phyloP scores from a whole-genome alignment of 1,284 basidiomycete genomes.

The Cerioporus squamosus region DNA sequence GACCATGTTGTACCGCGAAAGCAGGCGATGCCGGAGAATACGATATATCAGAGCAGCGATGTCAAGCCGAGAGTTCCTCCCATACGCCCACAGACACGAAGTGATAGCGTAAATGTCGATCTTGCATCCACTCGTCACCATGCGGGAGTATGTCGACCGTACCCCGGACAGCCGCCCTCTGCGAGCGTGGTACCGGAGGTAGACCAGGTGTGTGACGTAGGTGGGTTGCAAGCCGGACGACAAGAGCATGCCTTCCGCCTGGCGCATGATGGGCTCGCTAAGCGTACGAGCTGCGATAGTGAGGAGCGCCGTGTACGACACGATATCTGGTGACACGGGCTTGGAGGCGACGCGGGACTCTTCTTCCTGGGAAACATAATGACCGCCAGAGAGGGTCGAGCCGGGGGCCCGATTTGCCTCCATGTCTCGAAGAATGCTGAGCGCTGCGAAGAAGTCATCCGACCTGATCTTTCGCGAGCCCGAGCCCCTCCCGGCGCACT shows the following conservation, averaged over 20 bases:
- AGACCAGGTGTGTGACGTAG: constrained; percentile 61
- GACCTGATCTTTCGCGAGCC: constrained; percentile 61
- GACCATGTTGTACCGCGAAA: constrained; percentile 34
- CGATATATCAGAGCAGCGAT: constrained; percentile 65
- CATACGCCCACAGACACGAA: constrained; percentile 70
- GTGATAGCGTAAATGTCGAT: constrained; percentile 69
- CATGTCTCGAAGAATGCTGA: constrained; percentile 66
- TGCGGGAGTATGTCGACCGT: constrained; percentile 54
- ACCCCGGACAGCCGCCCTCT: constrained; percentile 54
- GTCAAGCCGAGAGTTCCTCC: constrained; percentile 54
- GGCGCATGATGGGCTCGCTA: constrained; percentile 47
- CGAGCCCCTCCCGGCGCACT: constrained; percentile 68
- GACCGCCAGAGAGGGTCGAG: constrained; percentile 36
- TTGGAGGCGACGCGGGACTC: constrained; percentile 5
- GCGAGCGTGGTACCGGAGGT: constrained; percentile 59
- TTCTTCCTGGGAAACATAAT: background rate
- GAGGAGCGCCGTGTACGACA: constrained; percentile 71
- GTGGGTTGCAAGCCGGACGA: constrained; percentile 58
- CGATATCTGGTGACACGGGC: constrained; percentile 54
- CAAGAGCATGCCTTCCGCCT: constrained; percentile 55
- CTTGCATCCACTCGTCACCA: constrained; percentile 53
- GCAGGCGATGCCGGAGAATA: constrained; percentile 56
- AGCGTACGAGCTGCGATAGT: constrained; percentile 61
- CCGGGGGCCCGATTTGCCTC: constrained; percentile 48
- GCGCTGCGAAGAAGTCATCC: constrained; percentile 62